These are phyloP conservation scores for Zygoascus hellenicus DNA, from an alignment of 1,139 yeast genomes.

Conservation along the genomic window DNA sequence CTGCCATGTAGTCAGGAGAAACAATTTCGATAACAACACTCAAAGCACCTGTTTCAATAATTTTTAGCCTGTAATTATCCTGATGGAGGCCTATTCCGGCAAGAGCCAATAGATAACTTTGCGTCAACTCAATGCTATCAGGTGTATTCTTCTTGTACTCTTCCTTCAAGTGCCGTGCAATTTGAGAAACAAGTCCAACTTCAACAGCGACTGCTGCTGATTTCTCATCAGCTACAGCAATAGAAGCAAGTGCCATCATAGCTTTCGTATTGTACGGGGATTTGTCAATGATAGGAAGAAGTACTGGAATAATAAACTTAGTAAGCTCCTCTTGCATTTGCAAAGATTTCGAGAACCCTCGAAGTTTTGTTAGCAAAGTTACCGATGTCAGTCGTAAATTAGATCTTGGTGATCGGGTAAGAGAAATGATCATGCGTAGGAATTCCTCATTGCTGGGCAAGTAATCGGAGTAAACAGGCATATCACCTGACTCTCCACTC, in stretches of 20 bases:
- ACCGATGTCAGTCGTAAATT: constrained; percentile 31
- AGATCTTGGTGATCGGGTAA: constrained; percentile 6
- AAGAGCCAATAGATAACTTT: constrained; percentile 18
- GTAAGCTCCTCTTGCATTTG: constrained; percentile 24
- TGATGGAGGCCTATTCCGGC: constrained; percentile 34
- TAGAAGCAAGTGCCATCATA: constrained; percentile 27
- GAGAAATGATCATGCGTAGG: neutral
- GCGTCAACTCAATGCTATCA: constrained; percentile 11
- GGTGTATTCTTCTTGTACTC: constrained; percentile 13
- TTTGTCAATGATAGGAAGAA: constrained; percentile 30
- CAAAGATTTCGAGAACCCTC: constrained; percentile 19
- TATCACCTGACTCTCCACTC: neutral
- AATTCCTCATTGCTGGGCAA: constrained; percentile 3
- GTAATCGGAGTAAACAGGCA: neutral
- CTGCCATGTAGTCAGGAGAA: constrained; percentile 15
- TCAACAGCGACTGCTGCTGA: constrained; percentile 34
- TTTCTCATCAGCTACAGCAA: constrained; percentile 30
- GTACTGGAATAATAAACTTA: constrained; percentile 31
- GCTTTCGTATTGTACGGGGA: constrained; percentile 27
- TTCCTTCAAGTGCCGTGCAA: constrained; percentile 23
- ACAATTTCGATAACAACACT: constrained; percentile 27
- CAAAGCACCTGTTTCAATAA: constrained; percentile 32
- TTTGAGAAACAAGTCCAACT: constrained; percentile 30
- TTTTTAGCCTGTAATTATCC: constrained; percentile 31
- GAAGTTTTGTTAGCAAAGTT: constrained; percentile 30